Conservation (phyloP, 768 basidiomycete species). For the Termitomyces titanicus region DNA sequence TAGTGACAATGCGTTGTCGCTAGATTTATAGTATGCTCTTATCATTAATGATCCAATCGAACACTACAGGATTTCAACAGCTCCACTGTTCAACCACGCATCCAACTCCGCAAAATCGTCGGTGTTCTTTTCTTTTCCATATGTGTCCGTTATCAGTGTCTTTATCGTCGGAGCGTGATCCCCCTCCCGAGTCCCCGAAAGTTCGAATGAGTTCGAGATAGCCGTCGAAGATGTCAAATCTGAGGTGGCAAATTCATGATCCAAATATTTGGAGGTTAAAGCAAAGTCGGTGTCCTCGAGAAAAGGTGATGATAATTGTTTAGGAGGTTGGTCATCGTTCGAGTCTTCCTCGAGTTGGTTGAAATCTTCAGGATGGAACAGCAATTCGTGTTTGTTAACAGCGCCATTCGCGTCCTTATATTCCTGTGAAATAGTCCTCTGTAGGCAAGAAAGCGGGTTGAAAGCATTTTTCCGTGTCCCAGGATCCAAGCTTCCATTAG, state of each 20-base stretch:
- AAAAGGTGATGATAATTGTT: neutral
- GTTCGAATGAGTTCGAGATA: neutral
- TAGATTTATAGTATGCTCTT: slow-evolving; percentile 3
- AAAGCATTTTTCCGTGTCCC: neutral
- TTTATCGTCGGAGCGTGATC: neutral
- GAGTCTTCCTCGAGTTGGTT: neutral
- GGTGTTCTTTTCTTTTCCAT: slow-evolving; percentile 17
- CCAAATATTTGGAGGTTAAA: slow-evolving; percentile 24
- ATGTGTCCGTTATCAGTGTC: neutral
- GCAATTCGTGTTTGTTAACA: neutral
- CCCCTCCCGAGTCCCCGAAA: neutral
- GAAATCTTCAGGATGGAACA: slow-evolving; percentile 8
- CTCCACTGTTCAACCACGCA: slow-evolving; percentile 64
- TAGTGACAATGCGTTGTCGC: slow-evolving; percentile 8
- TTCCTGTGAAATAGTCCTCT: neutral
- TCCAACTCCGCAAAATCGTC: slow-evolving; percentile 66
- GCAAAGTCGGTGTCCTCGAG: slow-evolving; percentile 22
- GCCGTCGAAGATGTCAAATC: slow-evolving; percentile 1
- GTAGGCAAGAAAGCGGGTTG: neutral
- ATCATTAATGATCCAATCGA: slow-evolving; percentile 1
- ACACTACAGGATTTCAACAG: slow-evolving; percentile 46
- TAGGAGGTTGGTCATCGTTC: neutral
- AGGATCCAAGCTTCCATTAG: neutral
- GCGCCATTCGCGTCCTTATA: neutral
- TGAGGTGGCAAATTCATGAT: neutral